Evolutionary conservation across 495 filamentous ascomycete genomes (phyloP).

Genomic region (Cryomyces minteri): DNA sequence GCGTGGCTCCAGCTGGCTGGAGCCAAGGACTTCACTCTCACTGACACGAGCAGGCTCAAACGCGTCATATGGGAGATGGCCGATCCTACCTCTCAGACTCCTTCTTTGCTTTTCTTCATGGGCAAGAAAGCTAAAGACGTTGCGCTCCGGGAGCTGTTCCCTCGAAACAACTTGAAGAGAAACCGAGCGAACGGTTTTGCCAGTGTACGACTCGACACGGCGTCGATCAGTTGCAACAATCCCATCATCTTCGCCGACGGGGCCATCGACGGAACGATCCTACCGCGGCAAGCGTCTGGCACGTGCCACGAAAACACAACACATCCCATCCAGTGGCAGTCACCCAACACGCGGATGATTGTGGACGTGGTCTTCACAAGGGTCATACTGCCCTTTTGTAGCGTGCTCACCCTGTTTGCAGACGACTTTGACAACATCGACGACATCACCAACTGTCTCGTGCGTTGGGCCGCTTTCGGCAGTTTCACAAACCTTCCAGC

Average conservation of each 20-base stretch:
- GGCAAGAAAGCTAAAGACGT: neutral
- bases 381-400: neutral
- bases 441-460: neutral
- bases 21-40: neutral
- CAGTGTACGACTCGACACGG: neutral
- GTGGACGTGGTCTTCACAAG: neutral
- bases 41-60: neutral
- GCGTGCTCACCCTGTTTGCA: neutral
- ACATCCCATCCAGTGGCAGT: neutral
- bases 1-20: neutral
- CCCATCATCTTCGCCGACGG: neutral
- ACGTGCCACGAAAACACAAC: neutral
- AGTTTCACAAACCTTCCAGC: neutral
- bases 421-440: neutral
- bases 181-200: neutral
- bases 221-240: neutral
- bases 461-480: neutral
- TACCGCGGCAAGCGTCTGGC: neutral
- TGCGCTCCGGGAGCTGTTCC: neutral
- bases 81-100: neutral
- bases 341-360: neutral
- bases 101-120: neutral
- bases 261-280: neutral
- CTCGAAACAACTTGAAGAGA: neutral
- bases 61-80: neutral